Evolutionary conservation across 441 rosid genomes (phyloP), one percentile per base, ranked within the genome.

Genomic region (Euphorbia corollata): DNA sequence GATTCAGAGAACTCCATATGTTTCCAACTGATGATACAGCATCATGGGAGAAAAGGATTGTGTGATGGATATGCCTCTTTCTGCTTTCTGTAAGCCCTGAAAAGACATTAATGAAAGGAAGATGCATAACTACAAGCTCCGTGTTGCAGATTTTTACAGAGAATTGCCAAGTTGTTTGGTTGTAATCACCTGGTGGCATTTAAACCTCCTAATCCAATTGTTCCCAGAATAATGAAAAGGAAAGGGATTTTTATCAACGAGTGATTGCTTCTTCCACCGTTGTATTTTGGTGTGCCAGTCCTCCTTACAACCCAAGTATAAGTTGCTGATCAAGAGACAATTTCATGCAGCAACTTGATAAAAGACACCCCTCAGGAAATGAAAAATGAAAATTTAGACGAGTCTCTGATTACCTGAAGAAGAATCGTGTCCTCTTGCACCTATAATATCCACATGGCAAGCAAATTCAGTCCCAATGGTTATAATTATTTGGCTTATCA

Each of bases 21-120:
- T 5, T 45, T 45, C 16, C 50, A 45, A 60, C 53, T 13, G 23
- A 15, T 67, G 38, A 41, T 61, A 11, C 13, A 36, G 36, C 55
- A 41, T 86, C 80, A 92, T 41, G 93, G 93, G 55, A 92, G 96
- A 73, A 92, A 89, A 6, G 98, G 96, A 74, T 89, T 86, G 83
- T 82, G 89, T 43, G 96, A 89, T 12, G 96, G 87, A 68, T 65
- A 71, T 3, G 78, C 76, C 67, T 84, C 87, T 69, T 82, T 87
- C 71, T 87, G 85, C 87, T 72, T 80, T 76, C 68, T 86, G 77
- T 86, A 90, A 13, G 94, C 92, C 89, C 94, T 87, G 86, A 64
- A 51, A 68, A 67, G 51, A 36, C 32, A 27, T 27, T 36, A 70
- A 64, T 24, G 54, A 10, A 32, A 47, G 18, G 11, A 58, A 24